Base-by-base conservation (phyloP, 129 eudicot species). In the Erigeron canadensis region DNA sequence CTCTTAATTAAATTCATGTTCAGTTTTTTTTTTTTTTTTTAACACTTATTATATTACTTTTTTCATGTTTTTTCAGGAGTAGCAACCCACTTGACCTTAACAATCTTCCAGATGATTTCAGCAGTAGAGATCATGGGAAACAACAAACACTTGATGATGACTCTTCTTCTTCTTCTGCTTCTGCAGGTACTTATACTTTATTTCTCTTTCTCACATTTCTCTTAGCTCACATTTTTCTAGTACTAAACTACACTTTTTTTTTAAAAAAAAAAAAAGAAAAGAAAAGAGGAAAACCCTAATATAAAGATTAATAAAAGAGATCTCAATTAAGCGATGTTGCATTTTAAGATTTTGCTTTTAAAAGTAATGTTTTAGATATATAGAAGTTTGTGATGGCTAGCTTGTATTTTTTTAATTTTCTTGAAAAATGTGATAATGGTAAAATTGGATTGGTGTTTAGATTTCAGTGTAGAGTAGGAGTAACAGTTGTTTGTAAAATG, bases 31-130 rank as follows among this genome's bases (percentile, higher is more conserved):
- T 37, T 69, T 21, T 48, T 7, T 54, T 39, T 78, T 17, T 75
- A 58, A 19, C 63, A 64, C 67, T 71, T 41, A 28, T 21, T 23
- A 7, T 15, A n/a, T n/a, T n/a, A n/a, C n/a, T n/a, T 63, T 22
- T 54, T 34, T 55, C 12, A 13, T 43, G 61, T n/a, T 56, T 81
- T 78, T 79, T 69, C 95, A 93, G 98, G 98, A 87, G 95, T n/a
- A n/a, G n/a, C 82, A 87, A 84, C 83, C 96, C 98, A 46, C 61
- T 93, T 73, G 98, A 93, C 79, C 96, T 93, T 62, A 93, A 93
- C 83, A 87, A 93, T 81, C 84, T 89, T 45, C 98, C 98, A 0
- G 98, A 93, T 18, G 98, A 93, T 82, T 89, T 76, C 79, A 80
- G 80, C 12, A 66, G 80, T 7, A 66, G 56, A 62, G 87, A 84